Evolutionary conservation across 495 filamentous ascomycete genomes (phyloP), one percentile per base, ranked within the genome.

Genomic region (Immersiella caudata): DNA sequence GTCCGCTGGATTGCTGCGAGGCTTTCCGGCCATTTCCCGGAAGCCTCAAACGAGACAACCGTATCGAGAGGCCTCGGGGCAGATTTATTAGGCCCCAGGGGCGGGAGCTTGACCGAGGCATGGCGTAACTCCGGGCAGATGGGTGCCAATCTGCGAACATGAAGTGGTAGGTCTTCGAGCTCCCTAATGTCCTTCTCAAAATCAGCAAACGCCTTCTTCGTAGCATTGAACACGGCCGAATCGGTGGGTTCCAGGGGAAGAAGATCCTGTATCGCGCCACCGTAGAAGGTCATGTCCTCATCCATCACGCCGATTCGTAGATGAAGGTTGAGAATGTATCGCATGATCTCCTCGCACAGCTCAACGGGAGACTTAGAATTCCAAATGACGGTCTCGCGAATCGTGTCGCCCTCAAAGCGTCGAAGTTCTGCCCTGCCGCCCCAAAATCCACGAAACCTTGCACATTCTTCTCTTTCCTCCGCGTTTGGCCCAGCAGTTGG

Each of bases 1-100:
- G 94, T 94, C 75, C 91, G 86, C 75, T 98, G 95, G 54, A 99
- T 94, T 3, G 95, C 94, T 11, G 83, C 83, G 8, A 98, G 79
- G 71, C 94, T 90, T 69, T 98, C 93, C 0, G 95, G 96, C 95
- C 95, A 99, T 64, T 93, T 90, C 11, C 87, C 88, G 5, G 96
- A 98, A 35, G 91, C 92, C 79, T 99, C 95, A 71, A 99, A 97
- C 69, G 94, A 93, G 25, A 99, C 83, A 40, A 91, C 82, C 60
- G 94, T 81, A 64, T 94, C 88, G 71, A 83, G 73, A 0, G 81
- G 81, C 0, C 67, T 74, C 0, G 73, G 71, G 3, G 74, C 68
- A 0, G 76, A 79, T 56, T 79, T 80, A 26, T 74, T 69, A 16
- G 75, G 69, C 16, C 74, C 76, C 35, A 85, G 71, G 20, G 73